Evolutionary conservation across 2,329 filamentous ascomycete genomes (phyloP), one percentile per base, ranked within the genome.

Genomic region (Hortaea sp.): DNA sequence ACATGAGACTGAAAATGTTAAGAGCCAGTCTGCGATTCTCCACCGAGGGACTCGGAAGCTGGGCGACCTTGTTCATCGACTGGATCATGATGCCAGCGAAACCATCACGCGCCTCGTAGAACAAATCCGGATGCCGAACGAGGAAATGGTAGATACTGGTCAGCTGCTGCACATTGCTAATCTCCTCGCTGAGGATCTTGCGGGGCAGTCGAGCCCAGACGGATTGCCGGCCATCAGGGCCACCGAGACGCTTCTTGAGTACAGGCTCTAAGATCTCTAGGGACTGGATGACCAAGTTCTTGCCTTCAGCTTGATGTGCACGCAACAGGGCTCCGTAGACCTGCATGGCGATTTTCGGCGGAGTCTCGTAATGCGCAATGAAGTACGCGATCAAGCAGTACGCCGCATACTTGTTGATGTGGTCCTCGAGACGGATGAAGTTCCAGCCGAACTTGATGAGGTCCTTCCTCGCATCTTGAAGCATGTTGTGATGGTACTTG

Each of bases 371-470:
- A 53, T 94, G 85, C 0, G 88, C 87, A 57, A 98, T 95, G 69
- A 98, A 98, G 66, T 95, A 98, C 2, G 87, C 88, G 50, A 98
- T 94, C 5, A 98, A 81, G 5, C 95, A 90, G 59, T 98, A 98
- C 2, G 92, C 89, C 0, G 90, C 92, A 64, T 97, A 92, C 66
- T 98, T 98, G 72, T 97, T 98, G 71, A 98, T 95, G 47, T 95
- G 86, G 65, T 99, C 92, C 61, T 99, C 94, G n/a, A 98, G 77
- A 27, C 87, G 81, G 58, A 98, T 98, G 62, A 95, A 97, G 12
- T 89, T 95, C 92, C 92, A 99, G 3, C 88, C 89, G 66, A 97
- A 98, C 67, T 95, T 97, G 61, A 98, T 98, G 51, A 98, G 90
- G 53, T 98, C 92, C 66, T 98, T 98, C 34, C 94, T 82, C 2